Conservation (phyloP, 148 eudicot species). For the Talinum fruticosum region DNA sequence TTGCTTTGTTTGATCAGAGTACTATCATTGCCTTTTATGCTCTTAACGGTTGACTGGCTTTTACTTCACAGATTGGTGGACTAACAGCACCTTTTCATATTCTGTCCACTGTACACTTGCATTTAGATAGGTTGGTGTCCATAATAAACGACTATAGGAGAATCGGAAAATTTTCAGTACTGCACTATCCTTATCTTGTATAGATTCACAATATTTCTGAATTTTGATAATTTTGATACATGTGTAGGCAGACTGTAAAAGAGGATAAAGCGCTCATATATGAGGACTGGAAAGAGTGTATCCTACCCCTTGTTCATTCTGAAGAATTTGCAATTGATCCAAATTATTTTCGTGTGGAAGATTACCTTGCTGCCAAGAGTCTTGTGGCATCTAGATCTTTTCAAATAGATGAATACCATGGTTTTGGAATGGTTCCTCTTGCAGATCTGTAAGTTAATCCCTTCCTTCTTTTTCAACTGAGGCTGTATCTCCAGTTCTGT, state of each 20-base stretch:
- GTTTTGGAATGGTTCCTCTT: conserved; percentile 91
- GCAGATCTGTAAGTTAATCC: conserved; percentile 81
- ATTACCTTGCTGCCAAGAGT: conserved; percentile 84
- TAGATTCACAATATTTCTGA: not conserved
- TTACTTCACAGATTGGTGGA: not conserved
- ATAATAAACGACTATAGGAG: not conserved
- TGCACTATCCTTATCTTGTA: no score
- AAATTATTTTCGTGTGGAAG: conserved; percentile 54
- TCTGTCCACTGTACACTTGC: not conserved
- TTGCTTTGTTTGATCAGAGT: not conserved
- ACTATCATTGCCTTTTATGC: not conserved
- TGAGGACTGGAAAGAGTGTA: conserved; percentile 83
- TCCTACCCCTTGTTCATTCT: conserved; percentile 56
- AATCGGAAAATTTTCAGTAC: not conserved
- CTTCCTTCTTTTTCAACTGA: conserved; percentile 1
- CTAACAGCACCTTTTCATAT: not conserved
- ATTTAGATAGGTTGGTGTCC: not conserved
- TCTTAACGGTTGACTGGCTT: not conserved
- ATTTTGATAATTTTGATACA: conserved; percentile 21
- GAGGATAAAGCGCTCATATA: conserved; percentile 73
- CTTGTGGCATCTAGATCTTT: conserved; percentile 92
- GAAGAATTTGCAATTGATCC: conserved; percentile 48
- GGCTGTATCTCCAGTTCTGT: not conserved
- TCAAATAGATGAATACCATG: conserved; percentile 81
- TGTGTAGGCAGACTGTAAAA: conserved; percentile 67